Base-by-base conservation (phyloP, 2,329 filamentous ascomycete genomes). In the Nemania sp. region DNA sequence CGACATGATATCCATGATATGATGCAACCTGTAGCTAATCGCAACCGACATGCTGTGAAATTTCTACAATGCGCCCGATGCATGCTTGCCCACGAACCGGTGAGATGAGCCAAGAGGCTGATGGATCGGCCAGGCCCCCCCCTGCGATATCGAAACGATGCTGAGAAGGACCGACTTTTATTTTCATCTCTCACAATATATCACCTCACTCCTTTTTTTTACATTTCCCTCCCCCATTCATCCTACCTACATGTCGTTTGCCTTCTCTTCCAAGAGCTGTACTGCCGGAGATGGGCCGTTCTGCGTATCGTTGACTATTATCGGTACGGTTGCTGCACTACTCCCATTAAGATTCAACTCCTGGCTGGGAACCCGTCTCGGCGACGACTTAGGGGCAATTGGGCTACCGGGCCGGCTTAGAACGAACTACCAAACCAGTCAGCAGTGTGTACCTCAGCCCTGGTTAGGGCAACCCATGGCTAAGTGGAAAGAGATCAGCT, bases 391-490 rank as follows among this genome's bases (percentile, higher is more conserved):
- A 77, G 87, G 84, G 9, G 87, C 80, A 49, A 88, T 81, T 18
- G 90, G 90, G 42, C 89, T 92, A 35, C 84, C 83, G 2, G 89
- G 87, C 63, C 87, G 81, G 66, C 87, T 90, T 25, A 85, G 81
- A 37, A 92, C 82, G 75, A 94, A 94, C 90, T 93, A 70, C 57
- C 65, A 32, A 51, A 40, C 5, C 32, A 7, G 39, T 60, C 17
- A 55, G 40, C 21, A 50, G 29, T 40, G 35, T 50, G 40, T 20
- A 43, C 17, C 11, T 17, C 47, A 10, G 29, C 9, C 25, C 25
- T 7, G 25, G 3, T 29, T 29, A 7, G n/a, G 12, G n/a, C 2
- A 10, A 21, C 21, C 3, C 18, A 45, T 10, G 12, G 12, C 12
- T 46, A 25, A 3, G 9, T n/a, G 18, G 12, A 3, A 46, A 15